These are phyloP conservation scores for Populus hybrid DNA, from an alignment of 441 rosid species.

Conservation along the genomic window DNA sequence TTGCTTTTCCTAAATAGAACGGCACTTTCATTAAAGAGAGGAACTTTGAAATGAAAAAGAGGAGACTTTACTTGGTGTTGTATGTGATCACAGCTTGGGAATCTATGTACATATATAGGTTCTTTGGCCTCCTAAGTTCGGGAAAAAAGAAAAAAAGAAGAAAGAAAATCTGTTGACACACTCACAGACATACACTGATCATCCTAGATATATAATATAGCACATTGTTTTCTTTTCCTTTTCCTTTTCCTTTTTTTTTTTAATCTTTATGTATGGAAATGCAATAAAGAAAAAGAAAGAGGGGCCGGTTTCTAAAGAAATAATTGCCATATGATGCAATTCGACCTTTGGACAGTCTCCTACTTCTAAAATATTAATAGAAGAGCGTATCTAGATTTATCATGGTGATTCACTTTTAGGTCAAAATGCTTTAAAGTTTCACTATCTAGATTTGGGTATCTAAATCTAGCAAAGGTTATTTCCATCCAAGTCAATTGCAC, in stretches of 20 bases:
- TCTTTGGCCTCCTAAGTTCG: constrained; percentile 31
- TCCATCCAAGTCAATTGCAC: constrained; percentile 12
- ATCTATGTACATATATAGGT: constrained; percentile 28
- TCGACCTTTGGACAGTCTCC: constrained; percentile 3
- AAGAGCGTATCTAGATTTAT: background rate
- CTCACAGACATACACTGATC: background rate
- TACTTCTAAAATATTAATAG: background rate
- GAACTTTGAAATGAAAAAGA: background rate
- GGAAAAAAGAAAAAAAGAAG: constrained; percentile 30
- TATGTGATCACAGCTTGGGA: constrained; percentile 31
- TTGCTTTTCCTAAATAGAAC: constrained; percentile 21
- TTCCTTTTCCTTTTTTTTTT: background rate
- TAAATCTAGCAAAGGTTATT: constrained; percentile 7
- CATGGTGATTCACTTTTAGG: constrained; percentile 3
- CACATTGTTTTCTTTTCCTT: background rate
- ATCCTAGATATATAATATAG: background rate
- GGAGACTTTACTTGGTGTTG: constrained; percentile 26
- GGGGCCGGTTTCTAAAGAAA: constrained; percentile 12
- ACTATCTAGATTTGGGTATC: constrained; percentile 6
- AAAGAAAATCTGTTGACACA: too few species aligned
- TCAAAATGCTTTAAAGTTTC: constrained; percentile 17
- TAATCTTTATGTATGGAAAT: background rate
- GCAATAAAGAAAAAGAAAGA: constrained; percentile 2
- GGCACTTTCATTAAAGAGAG: constrained; percentile 1
- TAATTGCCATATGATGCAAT: constrained; percentile 23